These are phyloP conservation scores for Gymnopus androsaceus DNA, from an alignment of 1,284 basidiomycete species.

Conservation along the genomic window DNA sequence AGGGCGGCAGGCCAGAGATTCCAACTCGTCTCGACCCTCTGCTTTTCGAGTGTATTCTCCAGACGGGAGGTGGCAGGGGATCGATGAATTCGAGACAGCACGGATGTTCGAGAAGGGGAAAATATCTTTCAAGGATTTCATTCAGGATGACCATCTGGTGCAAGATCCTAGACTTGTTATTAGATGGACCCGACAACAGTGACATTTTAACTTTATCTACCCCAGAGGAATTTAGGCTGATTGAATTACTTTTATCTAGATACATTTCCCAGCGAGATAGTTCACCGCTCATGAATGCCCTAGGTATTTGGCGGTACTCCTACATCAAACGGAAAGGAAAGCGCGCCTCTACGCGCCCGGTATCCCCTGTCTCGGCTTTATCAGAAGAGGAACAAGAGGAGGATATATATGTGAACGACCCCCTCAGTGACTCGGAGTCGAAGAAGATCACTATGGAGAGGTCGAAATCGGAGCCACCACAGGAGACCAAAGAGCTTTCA, in stretches of 20 bases:
- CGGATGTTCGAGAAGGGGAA: slow-evolving; percentile 54
- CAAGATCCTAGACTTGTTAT: slow-evolving; percentile 63
- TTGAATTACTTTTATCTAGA: slow-evolving; percentile 33
- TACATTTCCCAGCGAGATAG: slow-evolving; percentile 65
- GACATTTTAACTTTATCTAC: slow-evolving; percentile 29
- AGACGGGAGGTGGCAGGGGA: slow-evolving; percentile 26
- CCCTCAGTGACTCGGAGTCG: background rate
- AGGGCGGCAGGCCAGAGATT: background rate
- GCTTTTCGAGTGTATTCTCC: slow-evolving; percentile 14
- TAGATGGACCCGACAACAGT: slow-evolving; percentile 65
- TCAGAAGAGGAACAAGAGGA: slow-evolving; percentile 33
- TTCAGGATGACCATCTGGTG: slow-evolving; percentile 57
- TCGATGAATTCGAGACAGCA: slow-evolving; percentile 53
- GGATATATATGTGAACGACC: slow-evolving; percentile 24
- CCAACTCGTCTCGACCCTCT: background rate
- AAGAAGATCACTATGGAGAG: slow-evolving; percentile 16
- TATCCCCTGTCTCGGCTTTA: slow-evolving; percentile 27
- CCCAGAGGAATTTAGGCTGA: background rate
- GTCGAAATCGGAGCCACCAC: slow-evolving; percentile 43
- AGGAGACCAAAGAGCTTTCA: slow-evolving; percentile 25
- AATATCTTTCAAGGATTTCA: slow-evolving; percentile 55
- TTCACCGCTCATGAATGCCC: slow-evolving; percentile 66
- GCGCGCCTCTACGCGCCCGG: slow-evolving; percentile 23
- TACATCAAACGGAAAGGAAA: slow-evolving; percentile 22
- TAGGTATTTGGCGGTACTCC: slow-evolving; percentile 61